These are phyloP conservation scores for Aurifilum marmelostoma DNA, from an alignment of 2,329 filamentous ascomycete genomes.

Conservation along the genomic window DNA sequence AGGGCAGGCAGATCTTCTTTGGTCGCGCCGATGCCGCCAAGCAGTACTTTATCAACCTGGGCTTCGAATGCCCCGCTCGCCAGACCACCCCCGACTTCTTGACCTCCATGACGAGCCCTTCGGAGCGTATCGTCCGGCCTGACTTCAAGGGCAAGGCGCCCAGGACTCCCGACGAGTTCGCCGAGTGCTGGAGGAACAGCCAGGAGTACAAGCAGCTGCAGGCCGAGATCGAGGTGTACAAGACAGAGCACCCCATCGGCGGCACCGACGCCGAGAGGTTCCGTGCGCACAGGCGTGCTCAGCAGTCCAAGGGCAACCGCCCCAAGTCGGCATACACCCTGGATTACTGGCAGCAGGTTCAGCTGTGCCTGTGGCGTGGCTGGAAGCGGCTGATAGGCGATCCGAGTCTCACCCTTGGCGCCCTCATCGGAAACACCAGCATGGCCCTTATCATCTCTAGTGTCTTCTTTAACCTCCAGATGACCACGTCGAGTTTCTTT, in stretches of 20 bases:
- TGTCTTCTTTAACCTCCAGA: slow-evolving; percentile 77
- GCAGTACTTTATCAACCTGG: slow-evolving; percentile 68
- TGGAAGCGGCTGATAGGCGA: slow-evolving; percentile 78
- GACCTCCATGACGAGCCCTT: slow-evolving; percentile 67
- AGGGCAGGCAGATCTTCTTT: slow-evolving; percentile 66
- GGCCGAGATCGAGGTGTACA: slow-evolving; percentile 59
- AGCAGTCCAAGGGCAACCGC: slow-evolving; percentile 63
- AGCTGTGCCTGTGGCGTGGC: slow-evolving; percentile 79
- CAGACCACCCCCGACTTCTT: slow-evolving; percentile 74
- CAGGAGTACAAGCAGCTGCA: slow-evolving; percentile 54
- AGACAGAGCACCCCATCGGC: slow-evolving; percentile 54
- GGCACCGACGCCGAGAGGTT: slow-evolving; percentile 61
- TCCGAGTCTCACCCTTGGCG: slow-evolving; percentile 70
- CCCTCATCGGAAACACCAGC: slow-evolving; percentile 71
- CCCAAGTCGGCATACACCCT: slow-evolving; percentile 80
- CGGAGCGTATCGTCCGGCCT: slow-evolving; percentile 58
- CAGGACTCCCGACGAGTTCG: slow-evolving; percentile 65
- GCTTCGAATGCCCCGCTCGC: slow-evolving; percentile 68
- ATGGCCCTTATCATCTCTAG: slow-evolving; percentile 79
- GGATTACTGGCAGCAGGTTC: slow-evolving; percentile 74
- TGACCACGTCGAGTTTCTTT: slow-evolving; percentile 74
- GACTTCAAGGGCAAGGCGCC: slow-evolving; percentile 61
- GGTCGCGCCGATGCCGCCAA: slow-evolving; percentile 63
- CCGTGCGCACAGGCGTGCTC: slow-evolving; percentile 55
- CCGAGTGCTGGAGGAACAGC: slow-evolving; percentile 60